Percentiles rank a stretch among this genome's conserved stretches.
phyloP scores from a whole-genome alignment of 1,284 basidiomycete genomes.

The Ustilago xerochloae region DNA sequence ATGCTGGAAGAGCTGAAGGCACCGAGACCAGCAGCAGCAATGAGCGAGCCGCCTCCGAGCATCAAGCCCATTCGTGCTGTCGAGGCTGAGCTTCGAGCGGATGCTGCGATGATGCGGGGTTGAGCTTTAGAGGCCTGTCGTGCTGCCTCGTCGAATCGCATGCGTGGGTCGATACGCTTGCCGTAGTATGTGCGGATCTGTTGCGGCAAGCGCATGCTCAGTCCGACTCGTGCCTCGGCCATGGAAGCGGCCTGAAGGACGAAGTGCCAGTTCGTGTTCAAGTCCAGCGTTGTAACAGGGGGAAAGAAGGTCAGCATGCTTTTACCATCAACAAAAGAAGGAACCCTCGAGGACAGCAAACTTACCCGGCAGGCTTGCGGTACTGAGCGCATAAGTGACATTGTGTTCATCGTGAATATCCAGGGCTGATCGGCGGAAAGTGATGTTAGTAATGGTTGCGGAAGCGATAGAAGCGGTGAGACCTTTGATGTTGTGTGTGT shows the following conservation, averaged over 20 bases:
- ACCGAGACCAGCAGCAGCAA: conserved; percentile 25
- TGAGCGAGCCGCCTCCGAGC: conserved; percentile 32
- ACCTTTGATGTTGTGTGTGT: not conserved
- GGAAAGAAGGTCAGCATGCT: not conserved
- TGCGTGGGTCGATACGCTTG: conserved; percentile 33
- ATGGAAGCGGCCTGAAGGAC: conserved; percentile 22
- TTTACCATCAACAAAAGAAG: not conserved
- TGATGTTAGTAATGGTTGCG: not conserved
- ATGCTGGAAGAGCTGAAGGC: conserved; percentile 14
- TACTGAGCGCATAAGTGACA: conserved; percentile 27
- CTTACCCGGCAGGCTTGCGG: conserved; percentile 36
- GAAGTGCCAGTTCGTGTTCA: not conserved
- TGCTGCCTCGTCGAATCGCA: conserved; percentile 8
- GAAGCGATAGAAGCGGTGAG: not conserved
- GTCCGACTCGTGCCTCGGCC: conserved; percentile 23
- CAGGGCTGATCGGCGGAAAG: too few relatives aligned
- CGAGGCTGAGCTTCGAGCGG: conserved; percentile 10
- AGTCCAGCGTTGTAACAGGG: not conserved
- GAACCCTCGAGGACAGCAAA: not conserved
- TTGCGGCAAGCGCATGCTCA: conserved; percentile 32
- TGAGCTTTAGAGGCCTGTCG: not conserved
- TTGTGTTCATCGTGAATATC: conserved; percentile 21
- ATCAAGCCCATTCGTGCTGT: conserved; percentile 25
- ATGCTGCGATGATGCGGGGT: conserved; percentile 18
- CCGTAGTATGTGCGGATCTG: conserved; percentile 36